A percentile compares a stretch with the other conserved stretches of the same genome.
Conservation (phyloP, 2,329 filamentous ascomycete species). For the Sarocladium oryzae region DNA sequence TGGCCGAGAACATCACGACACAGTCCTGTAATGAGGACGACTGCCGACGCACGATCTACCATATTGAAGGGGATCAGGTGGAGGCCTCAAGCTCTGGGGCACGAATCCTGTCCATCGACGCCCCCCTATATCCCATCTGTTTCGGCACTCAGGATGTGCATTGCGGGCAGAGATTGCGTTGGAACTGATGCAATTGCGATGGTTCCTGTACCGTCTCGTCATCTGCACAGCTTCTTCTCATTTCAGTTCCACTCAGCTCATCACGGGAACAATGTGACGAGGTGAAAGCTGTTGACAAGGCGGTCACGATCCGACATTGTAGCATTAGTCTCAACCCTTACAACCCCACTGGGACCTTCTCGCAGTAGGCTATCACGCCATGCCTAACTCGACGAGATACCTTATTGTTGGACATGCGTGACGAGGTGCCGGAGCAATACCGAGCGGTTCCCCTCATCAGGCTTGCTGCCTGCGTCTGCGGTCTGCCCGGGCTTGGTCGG, state of each 20-base stretch:
- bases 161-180: background rate
- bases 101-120: background rate
- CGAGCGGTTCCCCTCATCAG: background rate
- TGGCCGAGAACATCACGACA: background rate
- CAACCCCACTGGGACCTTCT: background rate
- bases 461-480: too few relatives aligned
- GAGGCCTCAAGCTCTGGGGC: background rate
- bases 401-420: background rate
- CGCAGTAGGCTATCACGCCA: background rate
- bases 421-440: background rate
- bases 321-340: background rate
- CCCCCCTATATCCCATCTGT: background rate
- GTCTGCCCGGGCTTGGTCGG: too few relatives aligned
- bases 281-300: background rate
- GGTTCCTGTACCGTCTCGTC: background rate
- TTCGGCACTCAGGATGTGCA: background rate
- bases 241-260: background rate
- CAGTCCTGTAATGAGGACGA: background rate
- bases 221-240: background rate
- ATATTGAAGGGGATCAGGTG: background rate
- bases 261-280: background rate
- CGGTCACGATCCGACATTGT: background rate
- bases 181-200: background rate
- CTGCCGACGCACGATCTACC: background rate
- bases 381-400: background rate